Evolutionary conservation across 2,329 filamentous ascomycete species (phyloP).

Genomic region (Sarocladium kiliense): DNA sequence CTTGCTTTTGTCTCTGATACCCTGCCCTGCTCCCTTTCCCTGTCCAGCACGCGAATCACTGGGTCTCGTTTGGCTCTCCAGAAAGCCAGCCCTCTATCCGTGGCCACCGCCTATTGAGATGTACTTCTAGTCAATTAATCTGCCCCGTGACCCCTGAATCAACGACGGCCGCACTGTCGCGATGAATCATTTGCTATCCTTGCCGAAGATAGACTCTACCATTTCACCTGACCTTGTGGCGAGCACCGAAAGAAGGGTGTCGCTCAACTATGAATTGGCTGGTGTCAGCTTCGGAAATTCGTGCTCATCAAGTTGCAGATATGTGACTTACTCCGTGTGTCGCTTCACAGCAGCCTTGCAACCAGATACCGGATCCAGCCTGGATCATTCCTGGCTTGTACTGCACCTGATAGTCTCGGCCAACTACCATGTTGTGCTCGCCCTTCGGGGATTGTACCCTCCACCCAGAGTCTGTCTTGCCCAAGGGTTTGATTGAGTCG

Average conservation of each 20-base stretch:
- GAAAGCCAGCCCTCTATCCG: no score
- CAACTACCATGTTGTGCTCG: slow-evolving; percentile 56
- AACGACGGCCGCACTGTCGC: not conserved
- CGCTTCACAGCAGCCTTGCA: slow-evolving; percentile 90
- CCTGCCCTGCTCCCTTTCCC: no score
- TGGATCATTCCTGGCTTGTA: slow-evolving; percentile 65
- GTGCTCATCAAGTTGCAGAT: not conserved
- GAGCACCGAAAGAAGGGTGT: slow-evolving; percentile 75
- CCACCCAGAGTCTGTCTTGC: slow-evolving; percentile 35
- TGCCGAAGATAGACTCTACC: slow-evolving; percentile 64
- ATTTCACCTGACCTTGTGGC: slow-evolving; percentile 73
- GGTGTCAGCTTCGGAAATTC: no score
- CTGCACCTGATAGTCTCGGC: slow-evolving; percentile 72
- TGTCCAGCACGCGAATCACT: no score
- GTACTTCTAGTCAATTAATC: not conserved
- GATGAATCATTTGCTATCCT: slow-evolving; percentile 1
- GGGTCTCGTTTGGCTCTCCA: no score
- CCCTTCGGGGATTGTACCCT: slow-evolving; percentile 32
- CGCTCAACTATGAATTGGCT: slow-evolving; percentile 64
- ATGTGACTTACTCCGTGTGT: slow-evolving; percentile 75
- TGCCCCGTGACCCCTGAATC: not conserved
- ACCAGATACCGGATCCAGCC: slow-evolving; percentile 74
- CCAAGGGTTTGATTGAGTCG: slow-evolving; percentile 14
- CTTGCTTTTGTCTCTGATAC: not conserved
- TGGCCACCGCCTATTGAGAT: no score